These are phyloP conservation scores for Neohortaea acidophila DNA, from an alignment of 495 filamentous ascomycete species.

Conservation along the genomic window DNA sequence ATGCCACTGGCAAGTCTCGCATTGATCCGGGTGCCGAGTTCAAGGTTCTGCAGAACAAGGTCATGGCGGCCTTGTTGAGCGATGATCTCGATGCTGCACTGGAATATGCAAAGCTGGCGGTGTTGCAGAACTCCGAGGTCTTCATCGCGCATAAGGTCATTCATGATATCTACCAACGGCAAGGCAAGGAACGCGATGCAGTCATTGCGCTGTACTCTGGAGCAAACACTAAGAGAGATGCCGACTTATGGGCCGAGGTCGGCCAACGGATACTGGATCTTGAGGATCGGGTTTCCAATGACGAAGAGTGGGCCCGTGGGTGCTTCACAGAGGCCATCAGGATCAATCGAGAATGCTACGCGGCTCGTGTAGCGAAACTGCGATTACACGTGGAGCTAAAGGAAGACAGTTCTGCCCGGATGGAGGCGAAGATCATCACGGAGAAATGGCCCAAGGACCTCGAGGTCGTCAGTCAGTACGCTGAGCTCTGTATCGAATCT, in stretches of 20 bases:
- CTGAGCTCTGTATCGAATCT: slow-evolving; percentile 37
- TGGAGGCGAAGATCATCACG: slow-evolving; percentile 50
- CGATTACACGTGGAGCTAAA: slow-evolving; percentile 44
- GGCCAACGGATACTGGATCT: slow-evolving; percentile 51
- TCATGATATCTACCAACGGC: slow-evolving; percentile 53
- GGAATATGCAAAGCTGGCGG: slow-evolving; percentile 47
- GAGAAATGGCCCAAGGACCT: slow-evolving; percentile 42
- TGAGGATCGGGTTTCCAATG: slow-evolving; percentile 30
- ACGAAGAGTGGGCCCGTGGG: slow-evolving; percentile 29
- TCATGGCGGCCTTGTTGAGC: slow-evolving; percentile 20
- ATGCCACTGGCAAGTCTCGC: slow-evolving; percentile 1
- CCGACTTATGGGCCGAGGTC: slow-evolving; percentile 50
- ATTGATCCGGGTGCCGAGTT: slow-evolving; percentile 15
- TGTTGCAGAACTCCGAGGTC: slow-evolving; percentile 72
- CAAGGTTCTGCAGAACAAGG: slow-evolving; percentile 10
- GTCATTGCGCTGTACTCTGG: slow-evolving; percentile 53
- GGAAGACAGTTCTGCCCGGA: slow-evolving; percentile 39
- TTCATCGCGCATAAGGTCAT: slow-evolving; percentile 62
- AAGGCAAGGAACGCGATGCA: slow-evolving; percentile 51
- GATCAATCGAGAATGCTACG: slow-evolving; percentile 41
- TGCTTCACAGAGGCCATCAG: slow-evolving; percentile 57
- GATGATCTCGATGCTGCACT: slow-evolving; percentile 49
- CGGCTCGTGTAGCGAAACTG: slow-evolving; percentile 45
- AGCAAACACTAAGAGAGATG: slow-evolving; percentile 54
- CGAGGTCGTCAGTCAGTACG: slow-evolving; percentile 45